Evolutionary conservation across 2,329 filamentous ascomycete genomes (phyloP), one percentile per base, ranked within the genome.

Genomic region (Colletotrichum sp.): DNA sequence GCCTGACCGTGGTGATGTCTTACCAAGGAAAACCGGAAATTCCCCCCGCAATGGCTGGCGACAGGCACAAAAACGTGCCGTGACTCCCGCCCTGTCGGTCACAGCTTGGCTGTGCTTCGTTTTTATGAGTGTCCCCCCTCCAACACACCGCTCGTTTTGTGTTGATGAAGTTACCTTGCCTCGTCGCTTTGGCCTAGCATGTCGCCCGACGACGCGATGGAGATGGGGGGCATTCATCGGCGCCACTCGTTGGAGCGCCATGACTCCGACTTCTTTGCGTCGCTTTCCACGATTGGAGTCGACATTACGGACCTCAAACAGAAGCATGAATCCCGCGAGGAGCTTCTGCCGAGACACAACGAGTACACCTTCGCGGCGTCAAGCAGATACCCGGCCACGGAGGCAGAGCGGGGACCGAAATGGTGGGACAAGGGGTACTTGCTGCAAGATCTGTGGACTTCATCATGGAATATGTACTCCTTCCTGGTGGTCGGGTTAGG

Each of bases 381-480:
- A 5, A 39, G 44, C 18, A 18, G 16, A 18, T 66, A 30, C 26
- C 16, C 26, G 18, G 7, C 24, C 13, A 2, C 63, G 5, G 24
- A 49, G 4, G 8, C 36, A 21, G 28, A 49, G 10, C 34, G 15
- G 0, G 44, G 30, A 3, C 24, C 36, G 30, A 66, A n/a, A 66
- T 66, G 63, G 63, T 66, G 34, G 63, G 63, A 66, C 63, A 66
- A 66, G 8, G 39, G 34, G 16, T 52, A 66, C 18, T 1, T 52
- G 34, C 39, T 66, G 21, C 63, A 52, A n/a, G 26, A 62, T 21
- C n/a, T 85, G 68, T 88, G 85, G 85, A 82, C 82, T n/a, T 79
- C 83, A 5, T 81, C 82, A 3, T 83, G 81, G 72, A 78, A 79
- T 49, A 85, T 85, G 83, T 82, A 84, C 62, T 26, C 81, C n/a